A percentile compares a stretch with the other conserved stretches of the same genome.
These are phyloP conservation scores for Sesbania bispinosa DNA, from an alignment of 306 rosid species.

Conservation along the genomic window DNA sequence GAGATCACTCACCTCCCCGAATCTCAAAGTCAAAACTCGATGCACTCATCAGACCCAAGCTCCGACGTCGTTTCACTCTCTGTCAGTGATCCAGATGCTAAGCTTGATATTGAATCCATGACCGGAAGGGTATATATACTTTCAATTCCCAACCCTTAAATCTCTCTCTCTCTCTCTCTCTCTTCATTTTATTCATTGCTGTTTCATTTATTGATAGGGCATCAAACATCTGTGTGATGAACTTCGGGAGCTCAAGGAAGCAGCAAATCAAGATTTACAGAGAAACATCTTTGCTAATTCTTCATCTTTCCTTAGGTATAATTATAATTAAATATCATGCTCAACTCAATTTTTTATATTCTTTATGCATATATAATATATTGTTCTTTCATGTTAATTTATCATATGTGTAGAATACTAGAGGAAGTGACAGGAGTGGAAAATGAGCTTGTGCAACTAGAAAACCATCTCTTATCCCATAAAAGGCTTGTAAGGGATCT, in stretches of 20 bases:
- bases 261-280: constrained; percentile 60
- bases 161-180: neutral
- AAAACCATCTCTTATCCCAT: constrained; percentile 54
- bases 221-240: constrained; percentile 80
- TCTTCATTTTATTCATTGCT: neutral
- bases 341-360: neutral
- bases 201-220: constrained; percentile 40
- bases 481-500: constrained; percentile 48
- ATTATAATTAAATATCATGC: neutral
- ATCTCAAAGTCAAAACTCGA: constrained; percentile 37
- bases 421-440: constrained; percentile 51
- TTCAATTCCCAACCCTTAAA: neutral
- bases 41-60: constrained; percentile 38
- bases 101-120: constrained; percentile 59
- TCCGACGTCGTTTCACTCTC: constrained; percentile 40
- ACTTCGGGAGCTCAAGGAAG: constrained; percentile 66
- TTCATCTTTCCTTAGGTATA: constrained; percentile 58
- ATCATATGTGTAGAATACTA: constrained; percentile 58
- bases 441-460: constrained; percentile 56
- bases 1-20: constrained; percentile 49
- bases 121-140: constrained; percentile 59
- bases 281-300: constrained; percentile 51
- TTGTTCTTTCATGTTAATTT: too few relatives aligned
- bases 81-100: constrained; percentile 24
- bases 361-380: too few relatives aligned